Evolutionary conservation across 2,329 filamentous ascomycete genomes (phyloP).

Genomic region (Talaromyces sp.): DNA sequence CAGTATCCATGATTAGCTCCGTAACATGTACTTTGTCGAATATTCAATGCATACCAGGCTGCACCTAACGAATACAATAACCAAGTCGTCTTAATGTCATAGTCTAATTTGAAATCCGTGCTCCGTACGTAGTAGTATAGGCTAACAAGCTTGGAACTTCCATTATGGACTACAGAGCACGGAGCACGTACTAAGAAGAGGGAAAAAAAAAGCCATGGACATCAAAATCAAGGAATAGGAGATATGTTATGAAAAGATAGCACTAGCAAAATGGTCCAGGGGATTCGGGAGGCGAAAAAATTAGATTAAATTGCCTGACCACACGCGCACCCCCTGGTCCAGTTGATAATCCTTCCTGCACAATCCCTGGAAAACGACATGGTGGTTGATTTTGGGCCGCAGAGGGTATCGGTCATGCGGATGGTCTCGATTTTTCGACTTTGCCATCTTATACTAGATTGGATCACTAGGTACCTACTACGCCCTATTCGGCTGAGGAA

Average conservation of each 20-base stretch:
- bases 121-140: neutral
- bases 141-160: neutral
- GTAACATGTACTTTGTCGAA: neutral
- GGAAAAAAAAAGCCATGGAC: neutral
- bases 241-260: neutral
- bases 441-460: too few relatives aligned
- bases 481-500: neutral
- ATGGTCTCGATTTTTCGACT: constrained; percentile 1
- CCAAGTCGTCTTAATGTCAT: neutral
- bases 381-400: constrained; percentile 15
- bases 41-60: neutral
- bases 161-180: neutral
- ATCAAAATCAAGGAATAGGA: neutral
- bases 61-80: neutral
- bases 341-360: neutral
- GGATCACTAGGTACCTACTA: constrained; percentile 3
- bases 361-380: constrained; percentile 5
- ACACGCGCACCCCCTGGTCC: neutral
- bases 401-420: constrained; percentile 19
- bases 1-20: neutral
- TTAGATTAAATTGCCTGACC: neutral
- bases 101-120: neutral
- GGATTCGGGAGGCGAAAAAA: neutral
- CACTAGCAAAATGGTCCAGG: neutral
- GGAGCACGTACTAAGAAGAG: neutral